These are phyloP conservation scores for Panicum miliaceum DNA, from an alignment of 176 grass and related monocot species.

Conservation along the genomic window DNA sequence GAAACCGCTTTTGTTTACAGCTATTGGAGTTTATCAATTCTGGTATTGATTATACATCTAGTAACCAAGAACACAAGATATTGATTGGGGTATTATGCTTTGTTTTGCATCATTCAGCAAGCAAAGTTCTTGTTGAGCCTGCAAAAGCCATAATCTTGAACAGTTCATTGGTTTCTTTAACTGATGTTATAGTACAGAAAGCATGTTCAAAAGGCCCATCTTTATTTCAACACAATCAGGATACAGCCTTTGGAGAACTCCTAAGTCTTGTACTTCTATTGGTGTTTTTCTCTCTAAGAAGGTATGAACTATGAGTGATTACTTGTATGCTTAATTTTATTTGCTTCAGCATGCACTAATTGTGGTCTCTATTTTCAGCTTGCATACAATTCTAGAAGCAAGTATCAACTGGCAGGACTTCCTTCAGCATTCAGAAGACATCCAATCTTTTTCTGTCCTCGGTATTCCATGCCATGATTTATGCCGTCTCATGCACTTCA, in stretches of 20 bases:
- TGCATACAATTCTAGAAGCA: constrained; percentile 60
- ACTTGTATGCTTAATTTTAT: constrained; percentile 38
- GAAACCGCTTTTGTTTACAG: constrained; percentile 48
- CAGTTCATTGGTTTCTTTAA: constrained; percentile 59
- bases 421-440: constrained; percentile 62
- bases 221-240: constrained; percentile 77
- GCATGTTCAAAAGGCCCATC: constrained; percentile 79
- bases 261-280: constrained; percentile 74
- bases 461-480: constrained; percentile 83
- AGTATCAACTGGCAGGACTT: constrained; percentile 84
- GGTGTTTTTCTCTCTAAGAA: constrained; percentile 79
- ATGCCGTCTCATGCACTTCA: constrained; percentile 78
- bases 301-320: constrained; percentile 59
- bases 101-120: constrained; percentile 74
- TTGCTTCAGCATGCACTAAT: constrained; percentile 30
- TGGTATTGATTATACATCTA: constrained; percentile 44
- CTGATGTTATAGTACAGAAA: constrained; percentile 65
- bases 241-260: constrained; percentile 64
- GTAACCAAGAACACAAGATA: constrained; percentile 60
- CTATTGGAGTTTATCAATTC: constrained; percentile 65
- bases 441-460: constrained; percentile 62
- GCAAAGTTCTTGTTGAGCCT: constrained; percentile 65
- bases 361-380: constrained; percentile 58
- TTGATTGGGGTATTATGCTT: constrained; percentile 74
- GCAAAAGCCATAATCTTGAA: constrained; percentile 81